A percentile compares a stretch with the other conserved stretches of the same genome.
These are phyloP conservation scores for Exophiala alcalophila DNA, from an alignment of 2,329 filamentous ascomycete genomes.

Conservation along the genomic window DNA sequence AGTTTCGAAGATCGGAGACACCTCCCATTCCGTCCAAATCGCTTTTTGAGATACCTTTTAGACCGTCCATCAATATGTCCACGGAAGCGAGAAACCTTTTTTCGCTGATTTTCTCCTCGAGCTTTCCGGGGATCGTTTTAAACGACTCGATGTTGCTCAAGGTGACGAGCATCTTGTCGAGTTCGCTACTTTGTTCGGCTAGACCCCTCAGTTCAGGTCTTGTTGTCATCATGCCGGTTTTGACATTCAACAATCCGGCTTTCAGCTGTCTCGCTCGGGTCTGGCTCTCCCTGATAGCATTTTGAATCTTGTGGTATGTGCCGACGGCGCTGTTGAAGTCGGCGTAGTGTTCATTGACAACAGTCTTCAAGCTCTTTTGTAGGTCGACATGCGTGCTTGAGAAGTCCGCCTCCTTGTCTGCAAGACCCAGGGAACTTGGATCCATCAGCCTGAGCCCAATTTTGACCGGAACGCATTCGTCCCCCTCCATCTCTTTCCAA, in stretches of 20 bases:
- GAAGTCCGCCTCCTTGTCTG: conserved; percentile 83
- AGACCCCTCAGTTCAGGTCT: conserved; percentile 90
- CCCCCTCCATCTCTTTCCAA: conserved; percentile 88
- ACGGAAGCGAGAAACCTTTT: conserved; percentile 93
- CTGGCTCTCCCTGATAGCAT: conserved; percentile 85
- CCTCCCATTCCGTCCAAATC: conserved; percentile 91
- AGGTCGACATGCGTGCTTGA: conserved; percentile 78
- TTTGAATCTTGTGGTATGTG: conserved; percentile 97
- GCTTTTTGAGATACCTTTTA: conserved; percentile 77
- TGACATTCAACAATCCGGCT: conserved; percentile 76
- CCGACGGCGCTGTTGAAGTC: conserved; percentile 99
- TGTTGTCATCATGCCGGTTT: conserved; percentile 75
- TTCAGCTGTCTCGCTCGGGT: conserved; percentile 78
- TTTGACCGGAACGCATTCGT: conserved; percentile 88
- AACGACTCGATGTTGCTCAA: conserved; percentile 83
- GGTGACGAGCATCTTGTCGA: conserved; percentile 82
- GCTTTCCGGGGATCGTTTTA: conserved; percentile 81
- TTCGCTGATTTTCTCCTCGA: conserved; percentile 92
- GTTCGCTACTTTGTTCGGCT: conserved; percentile 80
- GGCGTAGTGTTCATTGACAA: conserved; percentile 98
- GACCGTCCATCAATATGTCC: conserved; percentile 81
- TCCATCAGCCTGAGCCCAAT: conserved; percentile 94
- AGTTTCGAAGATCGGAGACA: conserved; percentile 77
- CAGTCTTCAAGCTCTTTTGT: conserved; percentile 87
- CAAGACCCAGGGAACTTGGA: conserved; percentile 85